Base-by-base conservation (phyloP, 331 rosid species). In the Acacia concinna region DNA sequence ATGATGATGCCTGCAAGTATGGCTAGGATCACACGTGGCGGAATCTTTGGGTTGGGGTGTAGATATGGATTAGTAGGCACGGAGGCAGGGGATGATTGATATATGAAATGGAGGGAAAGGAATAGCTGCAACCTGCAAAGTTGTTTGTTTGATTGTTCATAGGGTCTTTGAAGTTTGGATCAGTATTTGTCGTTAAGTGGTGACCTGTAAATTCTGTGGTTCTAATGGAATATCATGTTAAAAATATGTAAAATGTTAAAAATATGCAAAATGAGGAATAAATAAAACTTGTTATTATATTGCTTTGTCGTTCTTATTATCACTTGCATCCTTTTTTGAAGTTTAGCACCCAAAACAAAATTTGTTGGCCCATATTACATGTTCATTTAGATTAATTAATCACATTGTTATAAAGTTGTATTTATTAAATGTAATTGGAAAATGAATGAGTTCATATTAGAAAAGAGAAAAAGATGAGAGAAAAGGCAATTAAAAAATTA, bases 201-300 rank as follows among this genome's bases (percentile, higher is more conserved):
- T 88, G 89, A 86, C 88, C 67, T 91, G 95, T 88, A 93, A 75
- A 91, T 89, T 83, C 68, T 66, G 18, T 20, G 35, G 32, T 2
- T 11, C 20, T 67, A 37, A n/a, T n/a, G 0, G 23, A 67, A 11
- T 30, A 6, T 60, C 38, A 71, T 30, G 71, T 41, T n/a, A 72
- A 80, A 59, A n/a, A 78, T 76, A 28, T 74, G 73, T n/a, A 64
- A 56, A 75, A 15, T 47, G 74, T n/a, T 72, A 72, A 80, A 59
- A n/a, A 78, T 76, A 28, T 74, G 73, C 25, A 64, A 56, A 75
- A 15, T 47, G 74, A 35, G 47, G 51, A 67, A 28, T 68, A 76
- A 77, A 25, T 21, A 68, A 37, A 15, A 28, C 4, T 1, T 12
- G 4, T 6, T 46, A 46, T 15, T 46, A 46, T 46, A 4, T 15